Conservation (phyloP, 2,329 filamentous ascomycete genomes). For the Aspergillus felis region DNA sequence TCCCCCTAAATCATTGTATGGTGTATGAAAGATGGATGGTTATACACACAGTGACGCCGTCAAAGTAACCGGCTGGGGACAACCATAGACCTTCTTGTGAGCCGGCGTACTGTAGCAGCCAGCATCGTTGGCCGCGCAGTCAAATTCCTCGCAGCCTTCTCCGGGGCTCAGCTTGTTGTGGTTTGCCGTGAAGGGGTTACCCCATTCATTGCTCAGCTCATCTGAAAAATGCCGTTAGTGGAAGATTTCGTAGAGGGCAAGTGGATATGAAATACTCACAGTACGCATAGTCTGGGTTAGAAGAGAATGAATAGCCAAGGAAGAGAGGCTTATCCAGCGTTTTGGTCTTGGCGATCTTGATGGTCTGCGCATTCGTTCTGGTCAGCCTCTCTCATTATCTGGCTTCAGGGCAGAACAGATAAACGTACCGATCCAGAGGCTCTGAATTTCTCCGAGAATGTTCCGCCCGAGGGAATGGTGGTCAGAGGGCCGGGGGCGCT, state of each 20-base stretch:
- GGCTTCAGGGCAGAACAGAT: not conserved
- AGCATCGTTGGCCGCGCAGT: constrained; percentile 22
- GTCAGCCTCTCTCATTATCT: constrained; percentile 11
- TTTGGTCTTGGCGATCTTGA: constrained; percentile 24
- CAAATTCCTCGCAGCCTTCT: constrained; percentile 19
- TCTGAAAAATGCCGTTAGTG: constrained; percentile 15
- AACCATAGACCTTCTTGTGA: constrained; percentile 22
- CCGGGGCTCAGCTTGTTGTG: constrained; percentile 23
- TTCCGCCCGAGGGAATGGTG: constrained; percentile 14
- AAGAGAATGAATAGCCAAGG: constrained; percentile 24
- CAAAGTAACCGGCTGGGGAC: constrained; percentile 20
- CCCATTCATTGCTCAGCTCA: constrained; percentile 22
- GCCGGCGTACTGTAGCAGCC: constrained; percentile 22
- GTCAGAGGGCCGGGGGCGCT: constrained; percentile 21
- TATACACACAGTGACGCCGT: constrained; percentile 19
- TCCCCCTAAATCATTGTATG: not conserved
- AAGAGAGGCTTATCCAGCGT: constrained; percentile 24
- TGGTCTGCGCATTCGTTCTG: constrained; percentile 13
- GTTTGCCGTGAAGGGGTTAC: constrained; percentile 21
- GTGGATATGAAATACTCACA: constrained; percentile 15
- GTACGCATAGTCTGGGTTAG: constrained; percentile 22
- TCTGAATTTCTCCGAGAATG: constrained; percentile 22
- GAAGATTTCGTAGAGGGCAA: constrained; percentile 1
- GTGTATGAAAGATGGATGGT: constrained; percentile 4
- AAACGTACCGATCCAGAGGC: constrained; percentile 20